Conservation (phyloP, 202 grass and related monocot genomes). For the Digitaria exilis region DNA sequence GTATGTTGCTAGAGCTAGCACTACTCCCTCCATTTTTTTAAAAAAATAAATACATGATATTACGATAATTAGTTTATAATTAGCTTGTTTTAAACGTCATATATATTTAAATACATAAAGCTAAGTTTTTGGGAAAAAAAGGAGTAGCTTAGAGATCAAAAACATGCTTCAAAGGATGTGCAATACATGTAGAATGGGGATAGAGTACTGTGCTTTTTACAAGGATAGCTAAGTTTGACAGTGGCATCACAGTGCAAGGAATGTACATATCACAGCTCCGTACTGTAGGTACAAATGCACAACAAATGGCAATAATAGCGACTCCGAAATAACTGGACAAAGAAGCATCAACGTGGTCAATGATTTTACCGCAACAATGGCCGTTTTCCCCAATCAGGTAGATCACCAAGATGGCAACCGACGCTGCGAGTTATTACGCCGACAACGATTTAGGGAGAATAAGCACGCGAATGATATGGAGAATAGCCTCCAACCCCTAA, state of each 20-base stretch:
- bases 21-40: too few species aligned
- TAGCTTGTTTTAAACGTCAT: too few species aligned
- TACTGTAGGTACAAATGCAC: neutral
- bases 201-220: neutral
- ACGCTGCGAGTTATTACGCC: neutral
- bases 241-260: neutral
- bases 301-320: neutral
- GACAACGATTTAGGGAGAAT: neutral
- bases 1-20: too few species aligned
- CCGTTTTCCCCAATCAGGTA: neutral
- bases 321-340: constrained; percentile 7
- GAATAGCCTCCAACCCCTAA: too few species aligned
- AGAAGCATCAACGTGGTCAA: constrained; percentile 20
- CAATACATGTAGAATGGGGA: neutral
- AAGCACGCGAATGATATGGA: neutral
- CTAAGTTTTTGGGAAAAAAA: too few species aligned
- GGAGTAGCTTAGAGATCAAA: too few species aligned
- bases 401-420: neutral
- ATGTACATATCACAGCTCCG: neutral
- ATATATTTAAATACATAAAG: too few species aligned
- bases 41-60: too few species aligned
- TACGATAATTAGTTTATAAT: too few species aligned
- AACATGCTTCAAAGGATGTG: too few species aligned
- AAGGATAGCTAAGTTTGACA: neutral
- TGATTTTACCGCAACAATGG: neutral